Evolutionary conservation across 352 stramenopile species (phyloP).

Genomic region (Pythium apleroticum): DNA sequence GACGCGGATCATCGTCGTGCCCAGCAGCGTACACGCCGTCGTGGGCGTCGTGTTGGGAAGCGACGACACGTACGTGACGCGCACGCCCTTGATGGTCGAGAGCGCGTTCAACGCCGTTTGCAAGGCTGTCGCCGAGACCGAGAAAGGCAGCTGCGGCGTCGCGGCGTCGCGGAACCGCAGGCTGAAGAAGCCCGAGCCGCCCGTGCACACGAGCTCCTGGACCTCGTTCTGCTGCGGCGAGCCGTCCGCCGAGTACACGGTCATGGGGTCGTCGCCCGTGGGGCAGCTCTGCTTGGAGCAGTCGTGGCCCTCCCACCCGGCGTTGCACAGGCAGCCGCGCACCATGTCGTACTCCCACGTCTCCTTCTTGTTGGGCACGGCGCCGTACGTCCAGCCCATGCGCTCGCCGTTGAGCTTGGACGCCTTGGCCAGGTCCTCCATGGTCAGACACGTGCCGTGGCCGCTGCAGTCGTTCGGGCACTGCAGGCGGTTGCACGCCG

Average conservation of each 20-base stretch:
- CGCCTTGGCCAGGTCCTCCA: slow-evolving; percentile 67
- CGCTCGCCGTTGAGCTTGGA: slow-evolving; percentile 55
- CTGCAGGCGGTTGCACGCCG: slow-evolving; percentile 67
- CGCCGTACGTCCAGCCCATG: slow-evolving; percentile 56
- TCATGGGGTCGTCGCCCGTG: slow-evolving; percentile 88
- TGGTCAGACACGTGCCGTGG: slow-evolving; percentile 81
- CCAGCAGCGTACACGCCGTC: slow-evolving; percentile 39
- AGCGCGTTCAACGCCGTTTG: slow-evolving; percentile 39
- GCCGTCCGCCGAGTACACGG: slow-evolving; percentile 33
- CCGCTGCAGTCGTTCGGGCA: slow-evolving; percentile 76
- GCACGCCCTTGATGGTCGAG: slow-evolving; percentile 47
- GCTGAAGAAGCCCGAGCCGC: slow-evolving; percentile 59
- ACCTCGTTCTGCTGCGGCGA: slow-evolving; percentile 73
- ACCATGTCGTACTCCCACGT: slow-evolving; percentile 90
- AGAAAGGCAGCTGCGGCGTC: slow-evolving; percentile 59
- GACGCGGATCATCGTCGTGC: slow-evolving; percentile 60
- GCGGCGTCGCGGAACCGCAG: slow-evolving; percentile 69
- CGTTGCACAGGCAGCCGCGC: slow-evolving; percentile 84
- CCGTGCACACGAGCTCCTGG: slow-evolving; percentile 71
- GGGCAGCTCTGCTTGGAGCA: slow-evolving; percentile 87
- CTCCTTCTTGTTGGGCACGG: slow-evolving; percentile 79
- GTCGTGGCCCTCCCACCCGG: slow-evolving; percentile 89
- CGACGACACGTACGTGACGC: slow-evolving; percentile 42
- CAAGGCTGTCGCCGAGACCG: slow-evolving; percentile 28
- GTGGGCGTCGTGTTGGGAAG: slow-evolving; percentile 22